These are phyloP conservation scores for Kazachstania bromeliacearum DNA, from an alignment of 805 yeast species.

Conservation along the genomic window DNA sequence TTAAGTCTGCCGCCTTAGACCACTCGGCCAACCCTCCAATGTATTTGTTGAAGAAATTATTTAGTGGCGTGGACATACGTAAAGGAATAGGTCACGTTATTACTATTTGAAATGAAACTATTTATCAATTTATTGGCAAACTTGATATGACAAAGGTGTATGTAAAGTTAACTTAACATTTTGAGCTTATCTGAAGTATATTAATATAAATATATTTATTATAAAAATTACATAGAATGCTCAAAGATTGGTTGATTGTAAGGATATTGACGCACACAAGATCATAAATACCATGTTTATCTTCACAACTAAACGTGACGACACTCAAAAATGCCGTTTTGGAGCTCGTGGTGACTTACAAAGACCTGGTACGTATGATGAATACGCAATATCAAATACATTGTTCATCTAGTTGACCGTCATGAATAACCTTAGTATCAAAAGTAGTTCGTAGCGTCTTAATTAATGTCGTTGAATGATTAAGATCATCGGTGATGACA, in stretches of 20 bases:
- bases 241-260: not conserved
- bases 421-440: slow-evolving; percentile 9
- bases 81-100: too few species aligned
- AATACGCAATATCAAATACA: slow-evolving; percentile 1
- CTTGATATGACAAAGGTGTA: too few species aligned
- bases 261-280: not conserved
- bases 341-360: slow-evolving; percentile 8
- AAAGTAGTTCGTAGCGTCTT: slow-evolving; percentile 1
- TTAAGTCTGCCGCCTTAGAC: slow-evolving; percentile 22
- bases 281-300: slow-evolving; percentile 5
- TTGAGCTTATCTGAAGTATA: too few species aligned
- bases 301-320: slow-evolving; percentile 7
- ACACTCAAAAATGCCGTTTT: slow-evolving; percentile 6
- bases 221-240: slow-evolving; percentile 7
- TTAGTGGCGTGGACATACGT: too few species aligned
- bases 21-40: slow-evolving; percentile 16
- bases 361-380: slow-evolving; percentile 4
- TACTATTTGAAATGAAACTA: too few species aligned
- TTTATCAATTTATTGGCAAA: too few species aligned
- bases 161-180: too few species aligned
- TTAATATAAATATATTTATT: too few species aligned
- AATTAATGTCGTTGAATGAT: not conserved
- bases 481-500: slow-evolving; percentile 3
- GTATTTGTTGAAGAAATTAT: too few species aligned
- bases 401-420: too few species aligned